A percentile compares a stretch with the other conserved stretches of the same genome.
Evolutionary conservation across 2,329 filamentous ascomycete genomes (phyloP).

Genomic region (Lasiodiplodia sp.): DNA sequence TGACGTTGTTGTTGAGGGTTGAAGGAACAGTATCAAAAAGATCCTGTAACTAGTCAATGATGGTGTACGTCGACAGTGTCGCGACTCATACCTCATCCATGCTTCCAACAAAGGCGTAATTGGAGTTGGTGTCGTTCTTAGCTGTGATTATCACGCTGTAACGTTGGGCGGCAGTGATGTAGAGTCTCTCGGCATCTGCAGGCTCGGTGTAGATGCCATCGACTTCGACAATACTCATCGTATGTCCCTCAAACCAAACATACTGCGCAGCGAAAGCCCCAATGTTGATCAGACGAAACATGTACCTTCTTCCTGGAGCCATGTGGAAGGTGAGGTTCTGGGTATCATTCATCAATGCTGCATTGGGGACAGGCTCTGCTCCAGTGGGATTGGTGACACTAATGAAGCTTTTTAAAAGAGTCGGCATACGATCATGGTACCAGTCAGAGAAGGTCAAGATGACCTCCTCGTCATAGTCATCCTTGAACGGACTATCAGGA

Average conservation of each 20-base stretch:
- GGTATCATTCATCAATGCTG: slow-evolving; percentile 70
- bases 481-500: slow-evolving; percentile 59
- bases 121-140: slow-evolving; percentile 60
- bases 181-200: slow-evolving; percentile 64
- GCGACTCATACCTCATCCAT: slow-evolving; percentile 53
- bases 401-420: slow-evolving; percentile 54
- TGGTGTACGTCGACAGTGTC: neutral
- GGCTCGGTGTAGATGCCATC: slow-evolving; percentile 73
- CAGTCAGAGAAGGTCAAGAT: slow-evolving; percentile 75
- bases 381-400: slow-evolving; percentile 62
- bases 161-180: slow-evolving; percentile 73
- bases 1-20: slow-evolving; percentile 70
- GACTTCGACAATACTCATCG: slow-evolving; percentile 71
- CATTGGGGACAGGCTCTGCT: slow-evolving; percentile 71
- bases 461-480: slow-evolving; percentile 66
- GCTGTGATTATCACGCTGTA: slow-evolving; percentile 72
- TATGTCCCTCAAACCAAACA: slow-evolving; percentile 73
- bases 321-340: slow-evolving; percentile 55
- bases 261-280: slow-evolving; percentile 77
- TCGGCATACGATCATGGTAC: slow-evolving; percentile 68
- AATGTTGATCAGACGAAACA: slow-evolving; percentile 73
- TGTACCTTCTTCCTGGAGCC: slow-evolving; percentile 65
- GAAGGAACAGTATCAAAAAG: slow-evolving; percentile 72
- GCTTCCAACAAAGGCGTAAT: slow-evolving; percentile 67
- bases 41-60: slow-evolving; percentile 40